Percentiles rank a stretch among this genome's conserved stretches.
Evolutionary conservation across 768 basidiomycete species (phyloP).

Genomic region (Cystofilobasidium macerans): DNA sequence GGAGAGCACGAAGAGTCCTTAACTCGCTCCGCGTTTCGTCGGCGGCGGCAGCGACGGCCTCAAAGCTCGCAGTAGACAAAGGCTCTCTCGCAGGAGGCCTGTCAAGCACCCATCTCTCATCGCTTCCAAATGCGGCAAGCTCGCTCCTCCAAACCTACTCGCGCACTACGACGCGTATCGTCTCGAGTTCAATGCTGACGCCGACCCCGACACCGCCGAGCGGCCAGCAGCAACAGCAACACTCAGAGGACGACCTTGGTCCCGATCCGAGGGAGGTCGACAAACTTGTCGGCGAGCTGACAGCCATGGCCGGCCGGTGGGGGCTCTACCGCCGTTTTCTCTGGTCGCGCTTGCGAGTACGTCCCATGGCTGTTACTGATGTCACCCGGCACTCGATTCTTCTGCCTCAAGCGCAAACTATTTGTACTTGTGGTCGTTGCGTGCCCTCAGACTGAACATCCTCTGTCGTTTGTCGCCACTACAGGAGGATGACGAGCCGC

Average conservation of each 20-base stretch:
- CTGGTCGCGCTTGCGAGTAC: slow-evolving; percentile 57
- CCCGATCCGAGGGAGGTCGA: slow-evolving; percentile 86
- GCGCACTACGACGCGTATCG: not conserved
- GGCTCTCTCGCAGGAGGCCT: not conserved
- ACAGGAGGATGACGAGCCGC: slow-evolving; percentile 11
- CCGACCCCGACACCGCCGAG: slow-evolving; percentile 8
- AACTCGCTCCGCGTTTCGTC: slow-evolving; percentile 1
- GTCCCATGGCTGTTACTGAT: no score
- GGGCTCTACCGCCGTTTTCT: slow-evolving; percentile 79
- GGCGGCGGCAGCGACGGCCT: no score
- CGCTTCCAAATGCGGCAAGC: slow-evolving; percentile 14
- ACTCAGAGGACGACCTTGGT: slow-evolving; percentile 41
- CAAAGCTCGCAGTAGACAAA: no score
- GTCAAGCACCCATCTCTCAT: slow-evolving; percentile 16
- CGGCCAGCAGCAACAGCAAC: slow-evolving; percentile 4
- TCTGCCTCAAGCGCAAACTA: no score
- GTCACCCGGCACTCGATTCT: no score
- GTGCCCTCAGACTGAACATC: no score
- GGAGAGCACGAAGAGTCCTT: slow-evolving; percentile 66
- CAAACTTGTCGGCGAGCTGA: slow-evolving; percentile 71
- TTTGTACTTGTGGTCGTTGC: no score
- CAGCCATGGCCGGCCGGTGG: slow-evolving; percentile 87
- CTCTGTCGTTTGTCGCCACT: no score
- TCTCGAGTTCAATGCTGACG: slow-evolving; percentile 1
- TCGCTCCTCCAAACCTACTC: slow-evolving; percentile 23